A percentile compares a stretch with the other conserved stretches of the same genome.
Conservation (phyloP, 148 eudicot species). For the Rheum nobile region DNA sequence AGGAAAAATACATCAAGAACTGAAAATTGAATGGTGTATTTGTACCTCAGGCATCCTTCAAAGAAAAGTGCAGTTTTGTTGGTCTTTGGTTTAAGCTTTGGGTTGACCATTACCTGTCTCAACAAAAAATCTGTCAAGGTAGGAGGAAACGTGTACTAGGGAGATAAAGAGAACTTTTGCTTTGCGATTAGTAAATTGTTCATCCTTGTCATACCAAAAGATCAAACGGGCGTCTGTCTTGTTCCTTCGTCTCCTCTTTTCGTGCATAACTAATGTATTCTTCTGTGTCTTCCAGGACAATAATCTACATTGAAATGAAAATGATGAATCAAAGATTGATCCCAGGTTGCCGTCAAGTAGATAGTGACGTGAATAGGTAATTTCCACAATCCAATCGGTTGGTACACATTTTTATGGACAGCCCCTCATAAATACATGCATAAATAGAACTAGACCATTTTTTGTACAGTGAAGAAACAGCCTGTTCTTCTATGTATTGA, state of each 20-base stretch:
- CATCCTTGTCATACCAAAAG: constrained; percentile 58
- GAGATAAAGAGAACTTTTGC: neutral
- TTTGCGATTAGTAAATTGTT: neutral
- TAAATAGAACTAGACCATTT: neutral
- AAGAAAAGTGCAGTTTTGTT: constrained; percentile 68
- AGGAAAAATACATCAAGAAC: neutral
- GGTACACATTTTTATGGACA: neutral
- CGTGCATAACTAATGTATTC: constrained; percentile 73
- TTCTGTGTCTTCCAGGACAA: constrained; percentile 80
- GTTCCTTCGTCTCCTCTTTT: constrained; percentile 61
- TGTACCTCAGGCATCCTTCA: constrained; percentile 91
- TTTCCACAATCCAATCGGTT: neutral
- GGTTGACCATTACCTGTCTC: constrained; percentile 84
- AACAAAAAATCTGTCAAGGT: constrained; percentile 18
- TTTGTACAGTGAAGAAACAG: neutral
- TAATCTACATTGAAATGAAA: constrained; percentile 38
- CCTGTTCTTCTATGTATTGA: neutral
- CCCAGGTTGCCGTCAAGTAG: neutral
- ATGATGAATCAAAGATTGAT: neutral
- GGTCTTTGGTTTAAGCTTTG: constrained; percentile 59
- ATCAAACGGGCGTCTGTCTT: constrained; percentile 72
- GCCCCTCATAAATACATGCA: no score
- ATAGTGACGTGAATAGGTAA: neutral
- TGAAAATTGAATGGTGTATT: neutral
- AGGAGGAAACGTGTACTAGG: constrained; percentile 3